Evolutionary conservation across 805 yeast species (phyloP).

Genomic region (Debaryomyces castellii): DNA sequence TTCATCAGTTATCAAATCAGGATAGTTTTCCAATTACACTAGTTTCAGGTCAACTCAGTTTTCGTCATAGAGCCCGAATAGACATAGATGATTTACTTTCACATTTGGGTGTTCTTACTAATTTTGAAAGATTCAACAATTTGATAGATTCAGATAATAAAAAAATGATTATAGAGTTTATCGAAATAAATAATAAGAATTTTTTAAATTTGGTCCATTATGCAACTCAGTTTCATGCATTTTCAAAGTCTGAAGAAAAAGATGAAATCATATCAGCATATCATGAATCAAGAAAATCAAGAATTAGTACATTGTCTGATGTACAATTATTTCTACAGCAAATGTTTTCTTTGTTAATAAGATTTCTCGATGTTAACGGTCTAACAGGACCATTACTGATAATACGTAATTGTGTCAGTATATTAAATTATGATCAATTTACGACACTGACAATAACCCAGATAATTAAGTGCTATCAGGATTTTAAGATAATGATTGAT

Average conservation of each 20-base stretch:
- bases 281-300: background rate
- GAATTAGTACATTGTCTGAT: background rate
- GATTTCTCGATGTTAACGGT: background rate
- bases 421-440: background rate
- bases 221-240: background rate
- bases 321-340: background rate
- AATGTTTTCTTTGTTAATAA: background rate
- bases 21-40: background rate
- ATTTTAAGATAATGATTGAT: conserved; percentile 10
- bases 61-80: background rate
- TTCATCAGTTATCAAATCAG: background rate
- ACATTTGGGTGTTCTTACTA: background rate
- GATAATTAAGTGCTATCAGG: background rate
- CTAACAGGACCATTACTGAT: background rate
- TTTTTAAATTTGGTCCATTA: background rate
- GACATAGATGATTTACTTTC: conserved; percentile 4
- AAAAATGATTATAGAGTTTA: background rate
- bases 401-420: background rate
- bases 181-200: background rate
- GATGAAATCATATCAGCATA: background rate
- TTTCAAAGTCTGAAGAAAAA: background rate
- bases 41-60: background rate
- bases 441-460: background rate
- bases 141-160: background rate
- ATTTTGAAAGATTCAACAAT: background rate